Evolutionary conservation across 1,284 basidiomycete species (phyloP).

Genomic region (Pseudozyma thailandica): DNA sequence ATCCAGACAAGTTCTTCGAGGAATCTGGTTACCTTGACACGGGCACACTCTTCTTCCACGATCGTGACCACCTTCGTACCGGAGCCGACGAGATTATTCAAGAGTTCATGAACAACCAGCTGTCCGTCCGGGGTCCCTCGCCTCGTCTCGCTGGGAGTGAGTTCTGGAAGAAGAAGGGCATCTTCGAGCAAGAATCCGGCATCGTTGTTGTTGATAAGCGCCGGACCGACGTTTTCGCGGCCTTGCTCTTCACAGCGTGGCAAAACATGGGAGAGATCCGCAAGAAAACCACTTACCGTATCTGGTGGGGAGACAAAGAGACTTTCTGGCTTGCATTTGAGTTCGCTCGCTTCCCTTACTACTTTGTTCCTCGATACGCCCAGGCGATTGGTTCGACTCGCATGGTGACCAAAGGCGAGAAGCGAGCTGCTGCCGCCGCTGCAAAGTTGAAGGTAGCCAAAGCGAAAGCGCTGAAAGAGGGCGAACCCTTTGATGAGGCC

Average conservation of each 20-base stretch:
- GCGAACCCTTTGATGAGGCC: neutral
- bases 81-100: constrained; percentile 37
- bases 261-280: constrained; percentile 52
- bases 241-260: constrained; percentile 49
- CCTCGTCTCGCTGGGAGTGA: constrained; percentile 30
- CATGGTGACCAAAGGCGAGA: constrained; percentile 11
- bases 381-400: constrained; percentile 38
- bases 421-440: constrained; percentile 9
- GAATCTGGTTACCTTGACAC: constrained; percentile 48
- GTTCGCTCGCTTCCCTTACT: constrained; percentile 46
- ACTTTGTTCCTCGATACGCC: constrained; percentile 45
- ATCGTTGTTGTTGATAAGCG: constrained; percentile 53
- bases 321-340: constrained; percentile 54
- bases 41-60: constrained; percentile 54
- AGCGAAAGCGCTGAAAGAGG: constrained; percentile 1
- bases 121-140: constrained; percentile 36
- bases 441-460: constrained; percentile 20
- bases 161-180: constrained; percentile 52
- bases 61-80: constrained; percentile 43
- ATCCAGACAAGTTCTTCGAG: constrained; percentile 46
- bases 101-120: constrained; percentile 50
- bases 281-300: constrained; percentile 47
- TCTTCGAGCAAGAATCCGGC: constrained; percentile 51
- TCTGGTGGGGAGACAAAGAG: constrained; percentile 51
- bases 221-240: constrained; percentile 42